phyloP scores from a whole-genome alignment of 352 stramenopile species.

The Phytopythium boreale region DNA sequence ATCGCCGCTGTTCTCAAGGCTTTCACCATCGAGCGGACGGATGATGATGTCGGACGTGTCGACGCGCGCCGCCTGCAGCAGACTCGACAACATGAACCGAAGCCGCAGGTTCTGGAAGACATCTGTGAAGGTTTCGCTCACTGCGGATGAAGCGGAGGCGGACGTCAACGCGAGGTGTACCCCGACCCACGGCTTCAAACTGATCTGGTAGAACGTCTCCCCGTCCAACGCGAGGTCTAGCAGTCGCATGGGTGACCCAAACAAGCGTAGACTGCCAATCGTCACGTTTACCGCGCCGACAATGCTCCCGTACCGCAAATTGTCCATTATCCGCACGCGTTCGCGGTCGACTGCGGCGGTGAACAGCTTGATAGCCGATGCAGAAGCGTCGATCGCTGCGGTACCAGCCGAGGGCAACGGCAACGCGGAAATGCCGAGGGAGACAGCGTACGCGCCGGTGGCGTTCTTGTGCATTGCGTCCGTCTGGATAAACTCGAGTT shows the following conservation, averaged over 20 bases:
- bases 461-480: slow-evolving; percentile 6
- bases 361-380: slow-evolving; percentile 5
- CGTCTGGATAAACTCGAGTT: slow-evolving; percentile 22
- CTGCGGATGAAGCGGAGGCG: slow-evolving; percentile 1
- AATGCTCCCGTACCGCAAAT: slow-evolving; percentile 9
- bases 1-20: neutral
- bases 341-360: slow-evolving; percentile 14
- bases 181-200: slow-evolving; percentile 24
- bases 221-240: slow-evolving; percentile 20
- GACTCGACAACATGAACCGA: slow-evolving; percentile 12
- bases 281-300: neutral
- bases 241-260: slow-evolving; percentile 15
- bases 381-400: slow-evolving; percentile 2
- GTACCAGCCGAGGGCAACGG: neutral
- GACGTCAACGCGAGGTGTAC: slow-evolving; percentile 18
- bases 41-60: slow-evolving; percentile 16
- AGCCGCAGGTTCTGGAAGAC: slow-evolving; percentile 10
- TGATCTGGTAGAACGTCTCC: slow-evolving; percentile 17
- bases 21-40: neutral
- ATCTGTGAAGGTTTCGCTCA: slow-evolving; percentile 12
- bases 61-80: slow-evolving; percentile 7
- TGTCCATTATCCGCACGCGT: slow-evolving; percentile 15
- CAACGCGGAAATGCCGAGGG: slow-evolving; percentile 19
- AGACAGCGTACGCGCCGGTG: slow-evolving; percentile 11
- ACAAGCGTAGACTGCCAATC: slow-evolving; percentile 14